Evolutionary conservation across 305 asterid genomes (phyloP).

Genomic region (Ajuga reptans): DNA sequence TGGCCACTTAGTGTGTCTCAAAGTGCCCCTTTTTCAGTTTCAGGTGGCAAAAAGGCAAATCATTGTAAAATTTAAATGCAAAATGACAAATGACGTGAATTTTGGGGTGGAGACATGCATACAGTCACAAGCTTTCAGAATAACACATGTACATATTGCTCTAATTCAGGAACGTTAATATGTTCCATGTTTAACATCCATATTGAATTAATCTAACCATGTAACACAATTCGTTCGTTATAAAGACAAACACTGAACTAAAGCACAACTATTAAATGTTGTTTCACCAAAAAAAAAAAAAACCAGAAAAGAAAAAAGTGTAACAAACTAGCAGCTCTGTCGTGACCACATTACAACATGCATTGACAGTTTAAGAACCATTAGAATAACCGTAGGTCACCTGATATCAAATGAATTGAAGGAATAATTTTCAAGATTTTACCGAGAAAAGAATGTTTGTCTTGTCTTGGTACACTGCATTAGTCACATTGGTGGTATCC

Average conservation of each 20-base stretch:
- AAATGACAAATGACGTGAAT: not conserved
- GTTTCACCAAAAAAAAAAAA: not conserved
- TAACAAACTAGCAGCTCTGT: slow-evolving; percentile 9
- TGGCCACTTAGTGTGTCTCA: not conserved
- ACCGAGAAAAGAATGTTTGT: slow-evolving; percentile 94
- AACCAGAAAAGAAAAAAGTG: not conserved
- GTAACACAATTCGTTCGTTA: not conserved
- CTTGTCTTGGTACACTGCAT: slow-evolving; percentile 99
- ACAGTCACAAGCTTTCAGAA: not conserved
- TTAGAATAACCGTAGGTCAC: slow-evolving; percentile 7
- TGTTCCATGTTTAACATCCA: not conserved
- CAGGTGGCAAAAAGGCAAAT: not conserved
- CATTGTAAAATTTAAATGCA: not conserved
- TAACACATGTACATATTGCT: not conserved
- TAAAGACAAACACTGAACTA: not conserved
- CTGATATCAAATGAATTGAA: slow-evolving; percentile 22
- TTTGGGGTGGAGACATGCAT: not conserved
- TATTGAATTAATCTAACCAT: not conserved
- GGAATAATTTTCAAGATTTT: slow-evolving; percentile 31
- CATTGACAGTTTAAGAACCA: slow-evolving; percentile 15
- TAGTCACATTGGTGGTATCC: slow-evolving; percentile 55
- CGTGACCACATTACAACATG: slow-evolving; percentile 5
- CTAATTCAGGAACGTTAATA: not conserved
- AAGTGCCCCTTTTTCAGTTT: slow-evolving; percentile 3
- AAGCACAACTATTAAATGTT: not conserved